phyloP scores from a whole-genome alignment of 495 filamentous ascomycete species.

The Aspergillus wentii region DNA sequence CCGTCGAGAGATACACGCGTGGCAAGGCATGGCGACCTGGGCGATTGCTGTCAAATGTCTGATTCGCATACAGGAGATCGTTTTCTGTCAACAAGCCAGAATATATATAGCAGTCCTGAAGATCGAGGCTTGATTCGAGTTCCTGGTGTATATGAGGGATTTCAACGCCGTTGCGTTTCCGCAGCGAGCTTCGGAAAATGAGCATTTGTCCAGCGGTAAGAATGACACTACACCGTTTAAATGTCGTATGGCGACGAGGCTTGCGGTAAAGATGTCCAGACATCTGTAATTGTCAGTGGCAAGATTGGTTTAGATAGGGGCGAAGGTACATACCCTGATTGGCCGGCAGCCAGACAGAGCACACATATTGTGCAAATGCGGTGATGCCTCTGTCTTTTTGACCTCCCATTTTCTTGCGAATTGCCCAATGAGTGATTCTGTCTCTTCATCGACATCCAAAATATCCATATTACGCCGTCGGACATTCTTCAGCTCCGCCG shows the following conservation, averaged over 20 bases:
- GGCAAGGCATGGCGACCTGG: slow-evolving; percentile 63
- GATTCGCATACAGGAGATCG: slow-evolving; percentile 64
- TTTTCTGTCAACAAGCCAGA: slow-evolving; percentile 61
- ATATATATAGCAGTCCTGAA: slow-evolving; percentile 70
- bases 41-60: slow-evolving; percentile 63
- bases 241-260: slow-evolving; percentile 58
- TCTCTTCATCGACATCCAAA: slow-evolving; percentile 65
- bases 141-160: slow-evolving; percentile 61
- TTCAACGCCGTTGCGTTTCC: slow-evolving; percentile 51
- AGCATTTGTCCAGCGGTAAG: slow-evolving; percentile 59
- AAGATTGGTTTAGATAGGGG: neutral
- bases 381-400: slow-evolving; percentile 57
- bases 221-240: slow-evolving; percentile 58
- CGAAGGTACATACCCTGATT: slow-evolving; percentile 43
- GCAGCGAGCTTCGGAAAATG: slow-evolving; percentile 58
- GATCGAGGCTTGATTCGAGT: slow-evolving; percentile 51
- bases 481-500: slow-evolving; percentile 49
- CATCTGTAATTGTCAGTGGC: slow-evolving; percentile 33
- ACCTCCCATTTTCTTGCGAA: slow-evolving; percentile 74
- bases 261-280: slow-evolving; percentile 64
- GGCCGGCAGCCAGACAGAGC: slow-evolving; percentile 59
- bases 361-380: slow-evolving; percentile 67
- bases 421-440: slow-evolving; percentile 64
- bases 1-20: slow-evolving; percentile 55
- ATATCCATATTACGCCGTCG: slow-evolving; percentile 57